Conservation (phyloP, 805 yeast genomes). For the Saturnispora sekii region DNA sequence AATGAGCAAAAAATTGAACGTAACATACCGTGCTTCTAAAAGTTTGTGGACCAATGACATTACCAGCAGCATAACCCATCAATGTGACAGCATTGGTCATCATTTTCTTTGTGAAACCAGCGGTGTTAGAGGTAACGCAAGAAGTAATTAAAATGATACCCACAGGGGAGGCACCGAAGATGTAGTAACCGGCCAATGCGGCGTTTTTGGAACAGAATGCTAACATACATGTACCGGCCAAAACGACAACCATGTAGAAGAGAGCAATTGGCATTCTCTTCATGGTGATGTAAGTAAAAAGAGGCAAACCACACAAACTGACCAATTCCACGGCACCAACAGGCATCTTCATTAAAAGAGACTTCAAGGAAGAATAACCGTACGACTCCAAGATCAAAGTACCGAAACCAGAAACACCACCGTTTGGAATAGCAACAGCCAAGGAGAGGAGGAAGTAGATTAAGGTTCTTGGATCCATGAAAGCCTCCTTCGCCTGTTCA, state of each 20-base stretch:
- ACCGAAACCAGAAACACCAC: constrained; percentile 11
- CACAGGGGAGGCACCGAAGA: constrained; percentile 6
- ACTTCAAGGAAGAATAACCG: constrained; percentile 10
- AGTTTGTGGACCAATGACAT: constrained; percentile 45
- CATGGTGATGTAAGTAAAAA: not conserved
- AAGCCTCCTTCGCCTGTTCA: constrained; percentile 34
- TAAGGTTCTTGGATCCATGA: constrained; percentile 35
- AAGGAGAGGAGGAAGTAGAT: constrained; percentile 26
- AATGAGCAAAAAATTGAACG: too few species aligned
- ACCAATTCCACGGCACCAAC: constrained; percentile 29
- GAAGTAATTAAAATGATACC: constrained; percentile 19
- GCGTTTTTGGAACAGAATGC: constrained; percentile 9
- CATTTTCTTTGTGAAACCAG: constrained; percentile 42
- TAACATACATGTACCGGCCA: constrained; percentile 5
- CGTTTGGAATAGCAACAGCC: constrained; percentile 16
- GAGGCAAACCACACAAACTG: constrained; percentile 14
- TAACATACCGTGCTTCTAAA: constrained; percentile 24
- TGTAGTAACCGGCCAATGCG: constrained; percentile 7
- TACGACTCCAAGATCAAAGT: constrained; percentile 7
- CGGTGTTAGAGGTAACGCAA: constrained; percentile 25
- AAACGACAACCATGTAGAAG: constrained; percentile 5
- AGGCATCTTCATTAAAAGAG: constrained; percentile 23
- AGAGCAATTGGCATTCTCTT: constrained; percentile 9
- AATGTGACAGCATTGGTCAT: constrained; percentile 35
- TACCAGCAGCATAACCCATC: constrained; percentile 37